Base-by-base conservation (phyloP, 1,284 basidiomycete genomes). In the Fistulinella cinereoalba region DNA sequence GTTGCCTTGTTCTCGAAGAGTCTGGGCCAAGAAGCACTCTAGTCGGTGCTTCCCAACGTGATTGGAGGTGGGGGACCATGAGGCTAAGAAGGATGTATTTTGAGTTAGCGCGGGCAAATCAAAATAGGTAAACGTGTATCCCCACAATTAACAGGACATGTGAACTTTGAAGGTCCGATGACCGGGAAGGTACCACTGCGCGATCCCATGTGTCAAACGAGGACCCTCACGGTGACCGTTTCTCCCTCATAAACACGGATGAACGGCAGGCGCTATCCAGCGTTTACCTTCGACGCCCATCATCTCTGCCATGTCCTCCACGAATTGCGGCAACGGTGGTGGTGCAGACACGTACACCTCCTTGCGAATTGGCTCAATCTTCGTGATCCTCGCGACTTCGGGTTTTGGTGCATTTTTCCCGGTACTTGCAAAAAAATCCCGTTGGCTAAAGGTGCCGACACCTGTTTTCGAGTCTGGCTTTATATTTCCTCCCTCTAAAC, bases 301-400 rank as follows among this genome's bases (percentile, higher is more conserved):
- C 36, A 31, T 15, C 1, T 12, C 27, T 21, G n/a, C 22, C 36
- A 66, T 15, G 8, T 15, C 65, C 62, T 61, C 63, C 38, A 53
- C 55, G 21, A 34, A 64, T 19, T 70, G 69, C 45, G 57, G 66
- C 18, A 48, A 43, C 22, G 72, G 73, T 13, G 71, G 69, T 21
- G 71, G 72, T 16, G 55, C 64, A 4, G 50, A 72, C 44, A 60
- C 66, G 11, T 67, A 66, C 54, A 59, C 68, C 3, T 54, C 62
- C 29, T 71, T 95, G 27, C 79, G 92, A 3, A 79, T 97, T 48
- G 95, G 81, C 2, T 83, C 92, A 22, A 77, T 98, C 61, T 97
- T 98, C 69, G 80, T 98, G 67, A 86, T 98, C 62, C 76, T 92
- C 51, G 72, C 73, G 19, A 80, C 81, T 21, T 86, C 88, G 2